These are phyloP conservation scores for Fusarium sp. DNA, from an alignment of 2,329 filamentous ascomycete genomes.

Conservation along the genomic window DNA sequence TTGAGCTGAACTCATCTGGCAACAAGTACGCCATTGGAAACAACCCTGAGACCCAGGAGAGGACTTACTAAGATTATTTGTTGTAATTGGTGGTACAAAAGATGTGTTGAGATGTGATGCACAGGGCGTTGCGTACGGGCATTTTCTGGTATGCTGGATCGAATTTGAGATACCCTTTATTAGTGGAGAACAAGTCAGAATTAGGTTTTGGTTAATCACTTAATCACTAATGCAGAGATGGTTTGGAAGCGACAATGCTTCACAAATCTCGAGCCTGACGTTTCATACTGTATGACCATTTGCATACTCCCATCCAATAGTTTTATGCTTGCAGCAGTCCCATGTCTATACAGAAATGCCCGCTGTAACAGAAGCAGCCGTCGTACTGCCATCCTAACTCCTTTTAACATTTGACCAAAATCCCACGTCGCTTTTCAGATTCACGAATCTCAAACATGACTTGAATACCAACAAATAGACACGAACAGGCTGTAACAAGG, in stretches of 20 bases:
- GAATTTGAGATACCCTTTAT: slow-evolving; percentile 26
- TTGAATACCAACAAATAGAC: slow-evolving; percentile 86
- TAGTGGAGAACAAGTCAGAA: neutral
- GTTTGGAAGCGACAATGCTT: neutral
- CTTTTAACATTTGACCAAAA: slow-evolving; percentile 81
- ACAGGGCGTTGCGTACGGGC: slow-evolving; percentile 7
- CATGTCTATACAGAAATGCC: slow-evolving; percentile 32
- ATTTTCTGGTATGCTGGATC: slow-evolving; percentile 6
- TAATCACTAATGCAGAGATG: slow-evolving; percentile 23
- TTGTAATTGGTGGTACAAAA: neutral
- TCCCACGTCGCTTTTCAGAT: slow-evolving; percentile 82
- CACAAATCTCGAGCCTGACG: neutral
- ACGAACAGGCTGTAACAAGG: slow-evolving; percentile 75
- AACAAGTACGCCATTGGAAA: slow-evolving; percentile 40
- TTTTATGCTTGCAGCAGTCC: slow-evolving; percentile 23
- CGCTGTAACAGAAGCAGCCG: neutral
- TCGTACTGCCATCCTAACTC: neutral
- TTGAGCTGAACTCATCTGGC: slow-evolving; percentile 46
- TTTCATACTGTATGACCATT: slow-evolving; percentile 21
- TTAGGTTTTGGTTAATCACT: slow-evolving; percentile 8
- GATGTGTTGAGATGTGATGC: neutral
- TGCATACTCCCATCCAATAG: neutral
- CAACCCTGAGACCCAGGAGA: slow-evolving; percentile 34
- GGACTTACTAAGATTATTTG: slow-evolving; percentile 24
- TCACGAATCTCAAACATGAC: slow-evolving; percentile 97